phyloP scores from a whole-genome alignment of 108 stramenopile genomes.

The Cyclostephanos invisitatus region DNA sequence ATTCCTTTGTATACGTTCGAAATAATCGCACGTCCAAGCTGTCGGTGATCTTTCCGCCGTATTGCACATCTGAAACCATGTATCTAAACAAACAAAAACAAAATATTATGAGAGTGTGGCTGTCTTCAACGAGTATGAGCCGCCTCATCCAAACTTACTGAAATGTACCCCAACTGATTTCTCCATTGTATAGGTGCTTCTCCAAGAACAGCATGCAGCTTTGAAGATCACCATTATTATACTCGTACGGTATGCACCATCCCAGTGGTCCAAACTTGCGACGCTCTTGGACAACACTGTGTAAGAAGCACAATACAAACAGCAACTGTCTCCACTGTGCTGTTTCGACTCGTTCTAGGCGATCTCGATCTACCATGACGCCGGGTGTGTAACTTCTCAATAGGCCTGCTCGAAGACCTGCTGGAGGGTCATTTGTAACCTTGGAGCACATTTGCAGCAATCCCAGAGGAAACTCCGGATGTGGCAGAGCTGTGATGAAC shows the following conservation, averaged over 20 bases:
- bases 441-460: slow-evolving; percentile 93
- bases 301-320: slow-evolving; percentile 87
- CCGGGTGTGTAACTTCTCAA: slow-evolving; percentile 84
- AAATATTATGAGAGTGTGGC: background rate
- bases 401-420: slow-evolving; percentile 86
- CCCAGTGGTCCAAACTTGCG: slow-evolving; percentile 92
- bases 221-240: slow-evolving; percentile 88
- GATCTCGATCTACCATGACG: slow-evolving; percentile 92
- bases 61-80: slow-evolving; percentile 93
- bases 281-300: slow-evolving; percentile 90
- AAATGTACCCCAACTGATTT: slow-evolving; percentile 89
- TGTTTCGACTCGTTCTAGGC: slow-evolving; percentile 88
- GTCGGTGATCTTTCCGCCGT: slow-evolving; percentile 95
- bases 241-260: slow-evolving; percentile 94
- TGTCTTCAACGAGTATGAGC: background rate
- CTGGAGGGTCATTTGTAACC: slow-evolving; percentile 92
- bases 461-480: slow-evolving; percentile 87
- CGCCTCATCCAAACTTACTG: slow-evolving; percentile 36
- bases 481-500: slow-evolving; percentile 90
- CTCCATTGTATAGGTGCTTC: slow-evolving; percentile 89
- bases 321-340: slow-evolving; percentile 89
- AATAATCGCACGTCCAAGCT: slow-evolving; percentile 87
- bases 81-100: slow-evolving; percentile 31
- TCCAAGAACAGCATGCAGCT: slow-evolving; percentile 91
- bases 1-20: slow-evolving; percentile 83